Evolutionary conservation across 2,329 filamentous ascomycete genomes (phyloP).

Genomic region (Ophiostoma pallidulum): DNA sequence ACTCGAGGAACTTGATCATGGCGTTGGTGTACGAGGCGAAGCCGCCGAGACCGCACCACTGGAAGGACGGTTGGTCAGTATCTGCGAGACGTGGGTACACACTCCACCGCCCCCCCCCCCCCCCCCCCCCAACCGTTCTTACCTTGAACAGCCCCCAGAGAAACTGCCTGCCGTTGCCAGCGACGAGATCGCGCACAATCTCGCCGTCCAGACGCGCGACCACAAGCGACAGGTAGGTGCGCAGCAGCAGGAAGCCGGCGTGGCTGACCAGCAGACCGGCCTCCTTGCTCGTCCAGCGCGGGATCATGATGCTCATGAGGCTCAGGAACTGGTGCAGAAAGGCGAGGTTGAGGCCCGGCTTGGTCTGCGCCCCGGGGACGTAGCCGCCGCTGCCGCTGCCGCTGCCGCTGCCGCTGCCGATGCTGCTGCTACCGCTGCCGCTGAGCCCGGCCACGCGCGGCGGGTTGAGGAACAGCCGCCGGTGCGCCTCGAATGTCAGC

Average conservation of each 20-base stretch:
- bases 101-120: no score
- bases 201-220: conserved; percentile 91
- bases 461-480: conserved; percentile 84
- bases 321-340: conserved; percentile 96
- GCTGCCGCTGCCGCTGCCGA: conserved; percentile 72
- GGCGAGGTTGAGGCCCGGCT: conserved; percentile 87
- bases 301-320: conserved; percentile 94
- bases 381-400: conserved; percentile 59
- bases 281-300: conserved; percentile 91
- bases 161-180: conserved; percentile 82
- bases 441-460: conserved; percentile 70
- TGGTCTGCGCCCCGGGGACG: conserved; percentile 81
- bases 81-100: no score
- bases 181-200: conserved; percentile 93
- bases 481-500: conserved; percentile 92
- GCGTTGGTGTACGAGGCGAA: conserved; percentile 96
- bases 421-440: conserved; percentile 60
- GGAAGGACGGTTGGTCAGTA: not conserved
- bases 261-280: conserved; percentile 84
- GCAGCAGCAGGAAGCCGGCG: conserved; percentile 76
- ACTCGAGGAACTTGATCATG: conserved; percentile 97
- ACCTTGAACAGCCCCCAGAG: conserved; percentile 78
- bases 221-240: conserved; percentile 88
- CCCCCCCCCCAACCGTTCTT: no score
- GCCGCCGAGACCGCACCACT: conserved; percentile 88